Evolutionary conservation across 2,329 filamentous ascomycete genomes (phyloP), one percentile per base, ranked within the genome.

Genomic region (Stagonosporopsis rhizophila): DNA sequence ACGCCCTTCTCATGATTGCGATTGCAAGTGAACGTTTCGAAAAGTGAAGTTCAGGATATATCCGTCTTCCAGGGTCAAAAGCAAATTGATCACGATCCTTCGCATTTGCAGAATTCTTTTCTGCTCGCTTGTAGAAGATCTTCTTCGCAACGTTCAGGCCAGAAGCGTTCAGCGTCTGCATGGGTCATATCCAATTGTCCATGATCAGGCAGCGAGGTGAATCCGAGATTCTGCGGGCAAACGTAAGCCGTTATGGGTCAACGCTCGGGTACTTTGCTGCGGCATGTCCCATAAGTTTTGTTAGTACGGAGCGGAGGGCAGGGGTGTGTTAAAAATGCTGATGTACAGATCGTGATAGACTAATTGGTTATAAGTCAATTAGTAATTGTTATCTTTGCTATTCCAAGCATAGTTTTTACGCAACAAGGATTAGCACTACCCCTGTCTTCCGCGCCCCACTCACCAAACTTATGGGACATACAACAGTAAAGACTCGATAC

Each of bases 121-220:
- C 8, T 60, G 51, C 40, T 51, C 47, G 25, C 50, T 59, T 14
- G 38, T 59, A 6, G 64, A 5, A 30, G n/a, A 28, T 76, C 66
- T 38, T 68, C 67, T 14, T 58, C 38, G 48, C 75, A 80, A 3
- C 78, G 71, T 6, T 73, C 75, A 0, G 80, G 79, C 48, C 79
- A 65, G 60, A 82, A 82, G 3, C 49, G 59, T 6, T 74, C 63
- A 1, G 80, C 80, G 32, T 80, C 67, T 0, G 71, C 60, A 56
- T 77, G 71, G 72, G 59, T 85, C 80, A 65, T 78, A 79, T 58
- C 82, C 73, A 32, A 85, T 79, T 15, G 38, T 75, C 80, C 82
- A 85, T 1, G 81, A n/a, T n/a, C n/a, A n/a, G n/a, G n/a, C 74
- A 50, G 84, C 85, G 9, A 81, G 71, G 1, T 80, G 76, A 5